These are phyloP conservation scores for Xylaria intraflava DNA, from an alignment of 495 filamentous ascomycete species.

Conservation along the genomic window DNA sequence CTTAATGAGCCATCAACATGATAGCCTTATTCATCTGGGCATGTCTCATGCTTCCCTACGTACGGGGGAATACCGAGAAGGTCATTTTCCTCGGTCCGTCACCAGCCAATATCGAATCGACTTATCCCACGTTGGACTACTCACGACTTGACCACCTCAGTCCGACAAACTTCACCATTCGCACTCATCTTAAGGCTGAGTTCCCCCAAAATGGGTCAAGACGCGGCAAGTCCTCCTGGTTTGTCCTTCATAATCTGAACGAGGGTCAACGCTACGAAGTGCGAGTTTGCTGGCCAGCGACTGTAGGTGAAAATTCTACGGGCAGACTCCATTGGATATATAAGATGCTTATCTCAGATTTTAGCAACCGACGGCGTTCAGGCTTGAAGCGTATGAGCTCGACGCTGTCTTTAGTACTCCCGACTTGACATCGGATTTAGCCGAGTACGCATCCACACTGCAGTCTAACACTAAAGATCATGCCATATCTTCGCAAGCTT, in stretches of 20 bases:
- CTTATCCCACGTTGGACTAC: slow-evolving; percentile 54
- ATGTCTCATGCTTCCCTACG: slow-evolving; percentile 9
- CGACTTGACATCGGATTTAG: slow-evolving; percentile 56
- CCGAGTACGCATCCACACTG: slow-evolving; percentile 51
- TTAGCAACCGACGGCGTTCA: slow-evolving; percentile 85
- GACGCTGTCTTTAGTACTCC: slow-evolving; percentile 51
- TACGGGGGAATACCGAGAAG: slow-evolving; percentile 78
- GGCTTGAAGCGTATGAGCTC: slow-evolving; percentile 56
- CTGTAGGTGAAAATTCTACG: slow-evolving; percentile 49
- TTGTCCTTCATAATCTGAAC: slow-evolving; percentile 67
- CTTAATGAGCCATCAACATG: slow-evolving; percentile 1
- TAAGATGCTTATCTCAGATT: slow-evolving; percentile 4
- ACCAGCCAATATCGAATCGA: slow-evolving; percentile 43
- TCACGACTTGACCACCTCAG: slow-evolving; percentile 60
- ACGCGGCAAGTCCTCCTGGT: slow-evolving; percentile 69
- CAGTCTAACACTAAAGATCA: slow-evolving; percentile 22
- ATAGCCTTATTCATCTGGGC: slow-evolving; percentile 9
- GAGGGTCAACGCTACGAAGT: slow-evolving; percentile 81
- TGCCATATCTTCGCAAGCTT: background rate
- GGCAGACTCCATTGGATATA: background rate
- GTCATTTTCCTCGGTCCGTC: slow-evolving; percentile 75
- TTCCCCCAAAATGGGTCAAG: slow-evolving; percentile 53
- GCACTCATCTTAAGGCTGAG: slow-evolving; percentile 55
- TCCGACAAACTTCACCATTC: slow-evolving; percentile 47
- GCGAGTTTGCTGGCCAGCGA: slow-evolving; percentile 89